Evolutionary conservation across 441 rosid genomes (phyloP).

Genomic region (Gossypium davidsonii): DNA sequence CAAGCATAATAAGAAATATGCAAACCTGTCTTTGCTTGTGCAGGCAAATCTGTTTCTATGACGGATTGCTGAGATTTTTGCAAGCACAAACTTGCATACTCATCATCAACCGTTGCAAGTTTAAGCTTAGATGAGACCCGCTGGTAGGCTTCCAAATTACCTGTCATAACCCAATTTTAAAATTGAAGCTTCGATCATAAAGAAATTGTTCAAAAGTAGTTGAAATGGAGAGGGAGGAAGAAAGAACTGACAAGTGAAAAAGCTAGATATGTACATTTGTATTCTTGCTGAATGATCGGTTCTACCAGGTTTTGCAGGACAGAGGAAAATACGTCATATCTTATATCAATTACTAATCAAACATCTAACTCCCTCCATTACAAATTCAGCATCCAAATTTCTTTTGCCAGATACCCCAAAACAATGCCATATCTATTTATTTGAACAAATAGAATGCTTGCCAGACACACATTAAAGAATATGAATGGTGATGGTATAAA

Average conservation of each 20-base stretch:
- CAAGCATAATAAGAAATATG: constrained; percentile 14
- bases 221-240: neutral
- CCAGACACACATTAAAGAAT: neutral
- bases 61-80: constrained; percentile 34
- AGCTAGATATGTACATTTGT: neutral
- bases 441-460: neutral
- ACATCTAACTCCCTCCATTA: neutral
- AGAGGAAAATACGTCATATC: neutral
- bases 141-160: constrained; percentile 66
- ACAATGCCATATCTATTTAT: neutral
- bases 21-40: constrained; percentile 72
- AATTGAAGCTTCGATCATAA: constrained; percentile 1
- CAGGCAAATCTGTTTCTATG: constrained; percentile 45
- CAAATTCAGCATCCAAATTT: neutral
- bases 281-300: neutral
- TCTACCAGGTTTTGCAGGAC: neutral
- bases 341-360: neutral
- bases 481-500: neutral
- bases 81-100: constrained; percentile 35
- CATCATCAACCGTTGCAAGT: constrained; percentile 63
- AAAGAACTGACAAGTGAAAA: neutral
- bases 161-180: constrained; percentile 32
- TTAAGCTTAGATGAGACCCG: constrained; percentile 74
- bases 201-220: neutral
- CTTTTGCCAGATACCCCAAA: neutral